Conservation (phyloP, 75 land plant species). For the Selaginella tamariscina region DNA sequence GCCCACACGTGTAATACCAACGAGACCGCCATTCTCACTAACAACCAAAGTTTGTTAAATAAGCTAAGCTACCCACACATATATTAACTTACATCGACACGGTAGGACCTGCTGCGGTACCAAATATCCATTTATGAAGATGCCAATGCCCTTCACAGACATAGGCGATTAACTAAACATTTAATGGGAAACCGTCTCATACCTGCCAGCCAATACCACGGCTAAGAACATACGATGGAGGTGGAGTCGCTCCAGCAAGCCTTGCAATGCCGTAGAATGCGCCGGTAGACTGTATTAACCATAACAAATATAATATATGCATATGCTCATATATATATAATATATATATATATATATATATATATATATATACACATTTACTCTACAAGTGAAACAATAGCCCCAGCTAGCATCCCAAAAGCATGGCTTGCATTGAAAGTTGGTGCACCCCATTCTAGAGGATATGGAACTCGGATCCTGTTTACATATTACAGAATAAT, state of each 20-base stretch:
- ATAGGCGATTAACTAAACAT: too few species aligned
- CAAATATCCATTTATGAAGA: constrained; percentile 89
- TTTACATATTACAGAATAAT: not conserved
- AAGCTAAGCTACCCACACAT: not conserved
- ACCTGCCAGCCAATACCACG: constrained; percentile 96
- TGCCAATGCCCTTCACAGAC: constrained; percentile 75
- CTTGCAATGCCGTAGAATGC: constrained; percentile 58
- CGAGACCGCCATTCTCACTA: constrained; percentile 73
- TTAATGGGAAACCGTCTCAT: not conserved
- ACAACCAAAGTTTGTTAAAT: constrained; percentile 13
- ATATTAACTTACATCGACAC: constrained; percentile 72
- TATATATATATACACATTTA: too few species aligned
- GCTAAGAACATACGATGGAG: constrained; percentile 81
- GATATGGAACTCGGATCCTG: constrained; percentile 86
- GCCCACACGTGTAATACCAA: constrained; percentile 54
- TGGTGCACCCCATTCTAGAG: constrained; percentile 90
- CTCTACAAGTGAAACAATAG: constrained; percentile 67
- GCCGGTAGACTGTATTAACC: constrained; percentile 59
- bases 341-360: too few species aligned
- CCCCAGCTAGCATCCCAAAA: constrained; percentile 84
- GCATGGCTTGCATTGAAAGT: constrained; percentile 74
- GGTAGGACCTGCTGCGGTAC: constrained; percentile 80
- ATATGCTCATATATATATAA: not conserved
- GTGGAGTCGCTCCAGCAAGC: constrained; percentile 67
- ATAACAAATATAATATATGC: not conserved